These are phyloP conservation scores for Pseudocercospora eumusae DNA, from an alignment of 2,329 filamentous ascomycete species.

Conservation along the genomic window DNA sequence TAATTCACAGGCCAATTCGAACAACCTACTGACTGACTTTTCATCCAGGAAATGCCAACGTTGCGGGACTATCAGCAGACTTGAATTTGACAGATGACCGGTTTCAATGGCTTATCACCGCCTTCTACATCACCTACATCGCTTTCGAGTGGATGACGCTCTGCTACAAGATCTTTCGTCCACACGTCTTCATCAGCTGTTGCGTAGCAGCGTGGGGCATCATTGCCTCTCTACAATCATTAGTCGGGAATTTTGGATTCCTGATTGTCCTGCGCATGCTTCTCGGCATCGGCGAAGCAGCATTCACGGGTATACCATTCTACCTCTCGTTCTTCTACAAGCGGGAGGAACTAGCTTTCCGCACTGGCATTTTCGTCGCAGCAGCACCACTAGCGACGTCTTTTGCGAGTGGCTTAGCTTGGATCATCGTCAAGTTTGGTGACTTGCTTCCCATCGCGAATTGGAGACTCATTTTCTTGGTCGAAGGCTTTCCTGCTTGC, in stretches of 20 bases:
- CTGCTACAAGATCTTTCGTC: constrained; percentile 59
- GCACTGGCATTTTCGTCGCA: constrained; percentile 84
- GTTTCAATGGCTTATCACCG: constrained; percentile 63
- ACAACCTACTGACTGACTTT: constrained; percentile 8
- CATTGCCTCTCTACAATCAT: constrained; percentile 69
- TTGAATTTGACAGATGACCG: constrained; percentile 57
- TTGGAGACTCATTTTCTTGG: constrained; percentile 81
- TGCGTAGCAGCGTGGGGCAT: constrained; percentile 79
- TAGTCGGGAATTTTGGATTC: constrained; percentile 52
- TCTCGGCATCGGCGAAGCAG: constrained; percentile 61
- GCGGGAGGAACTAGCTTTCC: constrained; percentile 73
- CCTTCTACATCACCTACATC: constrained; percentile 66
- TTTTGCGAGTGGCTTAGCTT: constrained; percentile 77
- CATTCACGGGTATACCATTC: constrained; percentile 65
- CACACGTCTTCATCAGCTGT: constrained; percentile 62
- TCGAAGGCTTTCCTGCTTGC: constrained; percentile 83
- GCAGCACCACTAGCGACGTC: constrained; percentile 64
- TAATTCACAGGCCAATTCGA: background rate
- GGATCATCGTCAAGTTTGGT: constrained; percentile 72
- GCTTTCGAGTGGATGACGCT: constrained; percentile 66
- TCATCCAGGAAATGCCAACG: constrained; percentile 58
- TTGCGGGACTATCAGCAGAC: constrained; percentile 59
- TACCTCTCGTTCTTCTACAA: constrained; percentile 66
- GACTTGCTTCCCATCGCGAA: constrained; percentile 66
- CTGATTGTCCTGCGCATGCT: constrained; percentile 62